A percentile compares a stretch with the other conserved stretches of the same genome.
phyloP scores from a whole-genome alignment of 75 land plant species.

The Larix kaempferi region DNA sequence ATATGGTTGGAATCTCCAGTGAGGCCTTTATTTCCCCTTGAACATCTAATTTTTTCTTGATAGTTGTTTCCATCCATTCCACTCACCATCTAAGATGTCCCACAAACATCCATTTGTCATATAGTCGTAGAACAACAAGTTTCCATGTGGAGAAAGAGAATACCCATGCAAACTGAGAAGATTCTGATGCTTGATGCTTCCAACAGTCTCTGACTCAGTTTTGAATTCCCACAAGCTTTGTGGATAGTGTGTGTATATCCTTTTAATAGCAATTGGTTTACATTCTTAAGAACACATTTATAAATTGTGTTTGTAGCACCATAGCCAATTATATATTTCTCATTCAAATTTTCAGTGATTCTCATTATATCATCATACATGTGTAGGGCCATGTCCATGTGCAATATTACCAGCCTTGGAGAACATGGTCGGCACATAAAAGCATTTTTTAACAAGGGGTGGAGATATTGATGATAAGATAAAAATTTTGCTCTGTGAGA shows the following conservation, averaged over 20 bases:
- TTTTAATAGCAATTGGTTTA: constrained; percentile 88
- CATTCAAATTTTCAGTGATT: constrained; percentile 89
- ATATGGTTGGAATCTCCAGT: neutral
- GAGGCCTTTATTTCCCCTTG: too few relatives aligned
- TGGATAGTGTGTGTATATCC: constrained; percentile 76
- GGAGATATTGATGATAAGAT: neutral
- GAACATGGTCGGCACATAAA: constrained; percentile 26
- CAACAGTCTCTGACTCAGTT: constrained; percentile 87
- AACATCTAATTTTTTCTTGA: too few relatives aligned
- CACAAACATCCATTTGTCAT: constrained; percentile 99
- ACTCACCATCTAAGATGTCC: constrained; percentile 90
- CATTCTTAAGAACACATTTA: constrained; percentile 94
- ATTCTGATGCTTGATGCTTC: constrained; percentile 94
- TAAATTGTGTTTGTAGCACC: constrained; percentile 98
- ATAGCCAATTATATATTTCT: constrained; percentile 86
- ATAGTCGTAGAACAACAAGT: constrained; percentile 91
- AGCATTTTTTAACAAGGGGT: neutral
- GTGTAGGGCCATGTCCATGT: constrained; percentile 97
- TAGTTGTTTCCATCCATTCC: neutral
- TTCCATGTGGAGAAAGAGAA: constrained; percentile 78
- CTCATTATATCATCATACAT: constrained; percentile 94
- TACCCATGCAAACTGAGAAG: constrained; percentile 90
- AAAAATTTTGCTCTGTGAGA: neutral
- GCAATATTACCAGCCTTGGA: constrained; percentile 82
- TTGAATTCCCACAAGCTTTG: constrained; percentile 86